These are phyloP conservation scores for Aspergillus ustus DNA, from an alignment of 2,329 filamentous ascomycete genomes.

Conservation along the genomic window DNA sequence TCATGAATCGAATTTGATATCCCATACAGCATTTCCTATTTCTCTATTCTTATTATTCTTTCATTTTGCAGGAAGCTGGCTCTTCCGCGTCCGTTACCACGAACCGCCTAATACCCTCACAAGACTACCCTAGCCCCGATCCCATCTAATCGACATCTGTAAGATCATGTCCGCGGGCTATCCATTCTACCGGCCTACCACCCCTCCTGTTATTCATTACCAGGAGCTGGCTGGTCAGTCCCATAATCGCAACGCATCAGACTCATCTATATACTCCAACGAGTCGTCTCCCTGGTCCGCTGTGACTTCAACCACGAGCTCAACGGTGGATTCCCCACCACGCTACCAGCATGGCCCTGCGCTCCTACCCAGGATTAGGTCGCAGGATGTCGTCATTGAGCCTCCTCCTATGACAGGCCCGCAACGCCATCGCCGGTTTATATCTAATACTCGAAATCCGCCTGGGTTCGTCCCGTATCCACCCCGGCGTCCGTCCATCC, in stretches of 20 bases:
- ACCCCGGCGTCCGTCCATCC: slow-evolving; percentile 47
- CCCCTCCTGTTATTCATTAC: slow-evolving; percentile 45
- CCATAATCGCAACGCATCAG: slow-evolving; percentile 68
- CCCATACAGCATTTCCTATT: slow-evolving; percentile 24
- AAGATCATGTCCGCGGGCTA: slow-evolving; percentile 48
- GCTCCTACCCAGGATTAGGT: slow-evolving; percentile 82
- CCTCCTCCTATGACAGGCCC: slow-evolving; percentile 54
- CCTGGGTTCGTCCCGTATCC: slow-evolving; percentile 58
- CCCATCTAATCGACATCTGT: neutral
- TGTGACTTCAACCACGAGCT: slow-evolving; percentile 71
- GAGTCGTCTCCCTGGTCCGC: slow-evolving; percentile 72
- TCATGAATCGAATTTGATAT: slow-evolving; percentile 30
- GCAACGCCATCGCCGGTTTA: slow-evolving; percentile 61
- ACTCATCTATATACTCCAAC: slow-evolving; percentile 68
- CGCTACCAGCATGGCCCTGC: slow-evolving; percentile 75
- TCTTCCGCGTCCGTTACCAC: slow-evolving; percentile 22
- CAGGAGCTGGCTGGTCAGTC: slow-evolving; percentile 37
- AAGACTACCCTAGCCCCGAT: neutral
- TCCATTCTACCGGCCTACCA: slow-evolving; percentile 50
- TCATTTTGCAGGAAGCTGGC: slow-evolving; percentile 29
- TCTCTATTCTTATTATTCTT: slow-evolving; percentile 22
- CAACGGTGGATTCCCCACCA: slow-evolving; percentile 69
- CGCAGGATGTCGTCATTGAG: slow-evolving; percentile 78
- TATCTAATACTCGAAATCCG: slow-evolving; percentile 58
- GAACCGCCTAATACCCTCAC: slow-evolving; percentile 4